Evolutionary conservation across 495 filamentous ascomycete species (phyloP), one percentile per base, ranked within the genome.

Genomic region (Daldinia grandis): DNA sequence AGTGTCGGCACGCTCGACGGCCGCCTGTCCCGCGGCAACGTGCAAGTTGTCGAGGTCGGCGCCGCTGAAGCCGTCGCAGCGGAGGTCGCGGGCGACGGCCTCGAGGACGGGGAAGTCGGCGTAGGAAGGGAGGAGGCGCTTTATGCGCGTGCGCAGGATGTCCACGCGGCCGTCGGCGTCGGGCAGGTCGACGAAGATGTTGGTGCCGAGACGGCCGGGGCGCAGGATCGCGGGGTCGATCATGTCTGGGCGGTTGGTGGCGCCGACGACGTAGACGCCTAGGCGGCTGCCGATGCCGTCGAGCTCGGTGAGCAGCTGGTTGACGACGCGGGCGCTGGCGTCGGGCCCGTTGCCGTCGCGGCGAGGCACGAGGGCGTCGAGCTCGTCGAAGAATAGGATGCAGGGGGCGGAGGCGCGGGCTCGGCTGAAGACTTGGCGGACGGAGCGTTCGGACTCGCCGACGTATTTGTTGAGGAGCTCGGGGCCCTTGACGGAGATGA

Each of bases 321-420:
- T 99, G 64, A 99, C 95, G 19, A 99, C 93, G 44, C 95, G 87
- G 9, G 93, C 89, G 55, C 90, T 92, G 33, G 92, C 89, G 76
- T 98, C 94, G 14, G 90, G 92, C 9, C 93, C 84, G 4, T 88
- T 88, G 64, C 93, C 91, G 73, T 94, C 93, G 44, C 95, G 90
- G 40, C 87, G 88, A 1, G 96, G 95, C 0, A 95, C 93, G 5
- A 99, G 84, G 4, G 95, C 94, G 74, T 99, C 95, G 33, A 99
- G 84, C 78, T 99, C 95, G 79, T 99, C 95, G 77, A 99, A 98
- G 86, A 99, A 98, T 64, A 99, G 89, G 53, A 99, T 92, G 76
- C 95, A 98, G 21, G 95, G 95, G 1, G 95, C 86, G 7, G 89
- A 92, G 0, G 91, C 92, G 27, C 94, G 87, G 9, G 95, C 95